phyloP scores from a whole-genome alignment of 768 basidiomycete species.

The Russula vinacea region DNA sequence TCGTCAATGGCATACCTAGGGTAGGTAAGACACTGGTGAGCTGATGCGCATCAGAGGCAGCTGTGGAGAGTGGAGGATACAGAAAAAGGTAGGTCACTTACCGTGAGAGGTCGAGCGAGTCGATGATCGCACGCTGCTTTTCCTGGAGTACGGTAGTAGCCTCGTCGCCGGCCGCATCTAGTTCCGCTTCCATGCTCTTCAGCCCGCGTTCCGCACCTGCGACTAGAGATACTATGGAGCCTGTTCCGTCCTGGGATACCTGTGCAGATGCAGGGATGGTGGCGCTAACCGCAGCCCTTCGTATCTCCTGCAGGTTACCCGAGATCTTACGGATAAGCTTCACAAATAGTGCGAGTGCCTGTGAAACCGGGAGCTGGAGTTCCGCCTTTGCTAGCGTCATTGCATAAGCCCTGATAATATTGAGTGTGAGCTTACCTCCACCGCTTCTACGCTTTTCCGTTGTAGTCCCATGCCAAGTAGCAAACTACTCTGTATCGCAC shows the following conservation, averaged over 20 bases:
- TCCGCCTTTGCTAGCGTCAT: slow-evolving; percentile 51
- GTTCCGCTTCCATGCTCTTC: slow-evolving; percentile 36
- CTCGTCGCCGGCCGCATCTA: slow-evolving; percentile 64
- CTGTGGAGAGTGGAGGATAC: slow-evolving; percentile 4
- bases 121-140: slow-evolving; percentile 84
- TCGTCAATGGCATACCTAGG: slow-evolving; percentile 74
- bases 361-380: slow-evolving; percentile 78
- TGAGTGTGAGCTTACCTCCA: slow-evolving; percentile 59
- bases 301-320: slow-evolving; percentile 70
- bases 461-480: slow-evolving; percentile 87
- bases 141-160: slow-evolving; percentile 53
- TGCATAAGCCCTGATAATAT: background rate
- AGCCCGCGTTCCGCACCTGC: slow-evolving; percentile 34
- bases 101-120: slow-evolving; percentile 84
- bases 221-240: background rate
- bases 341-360: slow-evolving; percentile 84
- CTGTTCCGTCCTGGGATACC: slow-evolving; percentile 16
- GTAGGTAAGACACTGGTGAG: slow-evolving; percentile 16
- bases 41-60: slow-evolving; percentile 16
- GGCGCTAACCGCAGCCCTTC: slow-evolving; percentile 70
- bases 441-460: slow-evolving; percentile 82
- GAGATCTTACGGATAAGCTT: slow-evolving; percentile 86
- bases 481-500: slow-evolving; percentile 89
- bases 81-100: slow-evolving; percentile 44
- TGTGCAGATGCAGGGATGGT: slow-evolving; percentile 46